Evolutionary conservation across 2,329 filamentous ascomycete genomes (phyloP).

Genomic region (Beauveria caledonica): DNA sequence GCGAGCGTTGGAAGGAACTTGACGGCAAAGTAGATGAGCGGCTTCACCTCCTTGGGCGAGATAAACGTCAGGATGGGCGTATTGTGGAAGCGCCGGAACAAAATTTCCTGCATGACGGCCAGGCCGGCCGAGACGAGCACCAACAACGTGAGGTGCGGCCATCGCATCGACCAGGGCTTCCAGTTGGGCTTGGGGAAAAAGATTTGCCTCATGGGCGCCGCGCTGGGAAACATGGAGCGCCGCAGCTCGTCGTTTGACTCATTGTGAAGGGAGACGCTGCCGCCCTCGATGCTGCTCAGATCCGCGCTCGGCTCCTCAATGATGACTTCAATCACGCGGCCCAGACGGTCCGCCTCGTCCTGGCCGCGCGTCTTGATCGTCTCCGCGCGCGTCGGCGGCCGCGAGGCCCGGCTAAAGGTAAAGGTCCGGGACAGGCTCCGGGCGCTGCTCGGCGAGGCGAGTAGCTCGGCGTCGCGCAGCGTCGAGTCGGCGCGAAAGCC

Average conservation of each 20-base stretch:
- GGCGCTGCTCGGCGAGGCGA: conserved; percentile 28
- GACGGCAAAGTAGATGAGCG: conserved; percentile 49
- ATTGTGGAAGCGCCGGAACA: conserved; percentile 42
- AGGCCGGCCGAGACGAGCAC: conserved; percentile 46
- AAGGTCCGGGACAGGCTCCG: conserved; percentile 34
- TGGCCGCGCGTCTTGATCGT: conserved; percentile 45
- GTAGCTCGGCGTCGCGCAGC: conserved; percentile 42
- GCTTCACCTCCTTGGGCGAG: conserved; percentile 40
- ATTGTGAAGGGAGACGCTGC: conserved; percentile 17
- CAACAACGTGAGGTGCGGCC: conserved; percentile 48
- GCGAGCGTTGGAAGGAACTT: conserved; percentile 56
- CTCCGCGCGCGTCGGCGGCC: conserved; percentile 24
- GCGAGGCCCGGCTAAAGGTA: conserved; percentile 24
- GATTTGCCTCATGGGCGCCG: conserved; percentile 28
- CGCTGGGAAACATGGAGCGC: conserved; percentile 29
- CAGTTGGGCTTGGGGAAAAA: conserved; percentile 58
- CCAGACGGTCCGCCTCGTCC: conserved; percentile 50
- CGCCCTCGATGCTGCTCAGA: conserved; percentile 42
- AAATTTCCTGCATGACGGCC: conserved; percentile 43
- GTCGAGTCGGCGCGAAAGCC: conserved; percentile 41
- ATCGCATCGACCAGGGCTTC: conserved; percentile 58
- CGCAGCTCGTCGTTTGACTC: conserved; percentile 22
- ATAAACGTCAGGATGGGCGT: conserved; percentile 42
- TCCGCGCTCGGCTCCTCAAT: conserved; percentile 40
- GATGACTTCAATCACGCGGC: conserved; percentile 52